Conservation (phyloP, 352 stramenopile species). For the Globisporangium carolinianum region DNA sequence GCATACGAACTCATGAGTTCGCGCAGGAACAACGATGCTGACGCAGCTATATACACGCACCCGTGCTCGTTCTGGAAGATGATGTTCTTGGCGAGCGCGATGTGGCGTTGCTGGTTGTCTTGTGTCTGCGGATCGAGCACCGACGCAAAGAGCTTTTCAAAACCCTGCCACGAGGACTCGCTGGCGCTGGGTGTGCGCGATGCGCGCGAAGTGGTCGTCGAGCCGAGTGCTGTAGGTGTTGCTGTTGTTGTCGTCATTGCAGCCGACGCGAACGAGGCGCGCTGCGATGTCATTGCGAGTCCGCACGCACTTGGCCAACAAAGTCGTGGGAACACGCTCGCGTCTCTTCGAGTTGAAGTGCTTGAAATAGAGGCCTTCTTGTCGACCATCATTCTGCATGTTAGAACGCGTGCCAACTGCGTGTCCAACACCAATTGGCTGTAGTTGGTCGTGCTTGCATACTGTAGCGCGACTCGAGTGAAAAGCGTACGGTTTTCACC, state of each 20-base stretch:
- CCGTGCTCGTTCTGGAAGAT: constrained; percentile 64
- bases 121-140: constrained; percentile 53
- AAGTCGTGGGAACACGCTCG: neutral
- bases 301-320: neutral
- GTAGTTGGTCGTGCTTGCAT: neutral
- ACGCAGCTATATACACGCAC: constrained; percentile 13
- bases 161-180: constrained; percentile 31
- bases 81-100: constrained; percentile 74
- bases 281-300: constrained; percentile 4
- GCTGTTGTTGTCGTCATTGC: too few relatives aligned
- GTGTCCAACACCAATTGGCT: constrained; percentile 6
- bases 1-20: neutral
- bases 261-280: neutral
- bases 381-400: neutral
- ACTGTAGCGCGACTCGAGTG: too few relatives aligned
- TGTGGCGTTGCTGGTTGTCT: constrained; percentile 56
- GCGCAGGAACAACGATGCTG: neutral
- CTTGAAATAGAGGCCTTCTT: too few relatives aligned
- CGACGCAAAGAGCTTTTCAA: constrained; percentile 63
- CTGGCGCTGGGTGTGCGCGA: too few relatives aligned
- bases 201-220: too few relatives aligned
- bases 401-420: neutral
- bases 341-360: constrained; percentile 9
- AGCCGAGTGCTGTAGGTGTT: too few relatives aligned
- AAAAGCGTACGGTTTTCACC: constrained; percentile 1